A percentile compares a stretch with the other conserved stretches of the same genome.
Evolutionary conservation across 768 basidiomycete species (phyloP).

Genomic region (Leucosporidium scottii): DNA sequence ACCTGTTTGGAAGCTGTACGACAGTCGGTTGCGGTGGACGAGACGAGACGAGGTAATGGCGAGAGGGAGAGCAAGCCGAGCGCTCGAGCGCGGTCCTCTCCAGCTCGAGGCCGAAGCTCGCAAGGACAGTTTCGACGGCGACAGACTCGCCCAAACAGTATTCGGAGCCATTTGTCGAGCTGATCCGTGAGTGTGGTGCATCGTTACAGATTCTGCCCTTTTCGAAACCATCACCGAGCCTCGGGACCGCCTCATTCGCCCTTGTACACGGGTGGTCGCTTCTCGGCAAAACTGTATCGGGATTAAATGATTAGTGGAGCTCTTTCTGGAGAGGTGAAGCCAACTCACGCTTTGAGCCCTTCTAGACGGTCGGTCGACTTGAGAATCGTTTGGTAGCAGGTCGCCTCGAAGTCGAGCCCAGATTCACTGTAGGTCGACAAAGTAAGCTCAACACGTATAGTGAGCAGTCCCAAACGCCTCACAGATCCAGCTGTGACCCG

Average conservation of each 20-base stretch:
- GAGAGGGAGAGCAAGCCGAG: background rate
- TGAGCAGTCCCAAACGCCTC: background rate
- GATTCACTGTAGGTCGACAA: conserved; percentile 2
- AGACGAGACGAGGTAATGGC: background rate
- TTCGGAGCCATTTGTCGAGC: no score
- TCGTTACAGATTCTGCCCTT: background rate
- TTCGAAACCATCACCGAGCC: background rate
- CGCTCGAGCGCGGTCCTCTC: background rate
- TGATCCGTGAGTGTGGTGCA: no score
- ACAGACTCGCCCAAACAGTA: no score
- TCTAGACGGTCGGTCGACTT: conserved; percentile 68
- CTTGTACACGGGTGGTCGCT: conserved; percentile 30
- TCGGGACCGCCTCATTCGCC: no score
- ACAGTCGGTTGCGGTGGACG: background rate
- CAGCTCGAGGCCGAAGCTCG: no score
- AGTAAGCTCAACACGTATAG: no score
- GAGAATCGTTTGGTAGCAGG: conserved; percentile 73
- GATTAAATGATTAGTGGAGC: background rate
- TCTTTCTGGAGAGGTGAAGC: background rate
- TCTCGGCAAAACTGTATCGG: conserved; percentile 28
- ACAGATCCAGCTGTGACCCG: conserved; percentile 20
- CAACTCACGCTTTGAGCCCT: conserved; percentile 62
- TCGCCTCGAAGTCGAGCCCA: conserved; percentile 89
- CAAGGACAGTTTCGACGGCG: no score
- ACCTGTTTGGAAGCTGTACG: background rate